Percentiles rank a stretch among this genome's conserved stretches.
Evolutionary conservation across 140 eudicot genomes (phyloP).

Genomic region (Senecio squalidus): DNA sequence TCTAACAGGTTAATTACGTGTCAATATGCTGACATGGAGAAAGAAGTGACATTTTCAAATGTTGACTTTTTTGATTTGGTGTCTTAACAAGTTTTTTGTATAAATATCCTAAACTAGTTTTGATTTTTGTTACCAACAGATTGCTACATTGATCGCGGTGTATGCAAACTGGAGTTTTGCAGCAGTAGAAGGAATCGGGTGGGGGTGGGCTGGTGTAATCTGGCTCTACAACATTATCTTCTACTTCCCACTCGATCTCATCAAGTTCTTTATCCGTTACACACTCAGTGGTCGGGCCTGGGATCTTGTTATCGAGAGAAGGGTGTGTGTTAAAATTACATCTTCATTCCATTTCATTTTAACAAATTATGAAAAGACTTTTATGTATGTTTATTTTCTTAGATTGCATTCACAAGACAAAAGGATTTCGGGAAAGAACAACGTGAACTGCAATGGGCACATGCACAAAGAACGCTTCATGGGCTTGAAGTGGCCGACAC

Average conservation of each 20-base stretch:
- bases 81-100: background rate
- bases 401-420: slow-evolving; percentile 85
- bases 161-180: slow-evolving; percentile 85
- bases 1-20: no score
- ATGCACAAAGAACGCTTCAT: slow-evolving; percentile 50
- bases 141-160: slow-evolving; percentile 81
- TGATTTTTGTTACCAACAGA: slow-evolving; percentile 30
- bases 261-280: slow-evolving; percentile 70
- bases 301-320: slow-evolving; percentile 88
- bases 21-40: no score
- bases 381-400: background rate
- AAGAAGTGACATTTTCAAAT: background rate
- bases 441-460: slow-evolving; percentile 72
- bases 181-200: slow-evolving; percentile 88
- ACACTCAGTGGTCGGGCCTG: slow-evolving; percentile 82
- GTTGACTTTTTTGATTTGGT: background rate
- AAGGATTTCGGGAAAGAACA: slow-evolving; percentile 87
- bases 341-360: background rate
- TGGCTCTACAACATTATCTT: slow-evolving; percentile 73
- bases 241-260: slow-evolving; percentile 75
- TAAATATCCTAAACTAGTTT: background rate
- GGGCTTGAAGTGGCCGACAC: slow-evolving; percentile 52
- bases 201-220: slow-evolving; percentile 96
- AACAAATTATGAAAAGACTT: background rate
- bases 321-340: slow-evolving; percentile 43